Evolutionary conservation across 768 basidiomycete genomes (phyloP).

Genomic region (Piloderma croceum): DNA sequence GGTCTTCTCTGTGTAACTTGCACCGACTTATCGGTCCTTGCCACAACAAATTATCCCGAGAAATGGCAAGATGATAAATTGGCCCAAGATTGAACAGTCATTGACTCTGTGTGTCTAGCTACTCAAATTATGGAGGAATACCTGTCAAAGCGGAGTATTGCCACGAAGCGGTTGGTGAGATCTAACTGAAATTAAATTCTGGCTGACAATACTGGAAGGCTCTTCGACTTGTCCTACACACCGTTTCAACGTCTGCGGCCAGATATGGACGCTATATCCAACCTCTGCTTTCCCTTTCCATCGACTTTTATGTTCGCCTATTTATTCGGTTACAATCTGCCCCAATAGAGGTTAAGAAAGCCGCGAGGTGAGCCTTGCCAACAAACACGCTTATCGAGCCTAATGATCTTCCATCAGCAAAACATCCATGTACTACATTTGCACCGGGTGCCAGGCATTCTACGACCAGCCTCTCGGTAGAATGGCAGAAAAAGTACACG

Average conservation of each 20-base stretch:
- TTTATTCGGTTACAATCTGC: conserved; percentile 76
- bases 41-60: conserved; percentile 90
- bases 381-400: not conserved
- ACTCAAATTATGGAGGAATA: conserved; percentile 91
- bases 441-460: conserved; percentile 75
- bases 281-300: conserved; percentile 84
- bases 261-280: conserved; percentile 90
- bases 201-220: conserved; percentile 43
- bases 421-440: conserved; percentile 80
- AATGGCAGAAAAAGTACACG: conserved; percentile 54
- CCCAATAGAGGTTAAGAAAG: conserved; percentile 80
- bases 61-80: conserved; percentile 64
- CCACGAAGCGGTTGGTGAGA: conserved; percentile 74
- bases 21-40: conserved; percentile 91
- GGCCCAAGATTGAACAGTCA: not conserved
- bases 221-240: conserved; percentile 83
- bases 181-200: not conserved
- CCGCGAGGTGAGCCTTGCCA: conserved; percentile 52
- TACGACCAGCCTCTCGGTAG: conserved; percentile 84
- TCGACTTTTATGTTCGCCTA: conserved; percentile 94
- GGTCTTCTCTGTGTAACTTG: conserved; percentile 94
- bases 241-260: conserved; percentile 79
- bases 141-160: conserved; percentile 90
- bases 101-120: conserved; percentile 43
- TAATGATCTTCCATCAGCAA: conserved; percentile 47